phyloP scores from a whole-genome alignment of 805 yeast genomes.

The Saccharomycopsis sp. region DNA sequence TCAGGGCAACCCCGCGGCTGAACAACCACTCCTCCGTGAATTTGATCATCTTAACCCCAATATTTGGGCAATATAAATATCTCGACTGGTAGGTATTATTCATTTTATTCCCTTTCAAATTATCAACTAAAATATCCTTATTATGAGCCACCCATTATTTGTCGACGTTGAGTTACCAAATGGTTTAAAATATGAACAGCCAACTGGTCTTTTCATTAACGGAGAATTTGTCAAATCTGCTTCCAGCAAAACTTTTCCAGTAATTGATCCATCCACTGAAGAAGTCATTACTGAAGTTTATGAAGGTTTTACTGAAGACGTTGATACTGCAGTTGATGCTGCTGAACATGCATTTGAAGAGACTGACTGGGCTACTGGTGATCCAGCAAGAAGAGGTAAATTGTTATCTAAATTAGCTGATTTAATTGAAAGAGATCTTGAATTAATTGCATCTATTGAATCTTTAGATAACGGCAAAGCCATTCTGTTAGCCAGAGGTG shows the following conservation, averaged over 20 bases:
- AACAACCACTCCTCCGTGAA: too few relatives aligned
- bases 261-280: conserved; percentile 66
- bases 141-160: conserved; percentile 29
- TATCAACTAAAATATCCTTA: not conserved
- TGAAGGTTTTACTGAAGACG: conserved; percentile 71
- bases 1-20: too few relatives aligned
- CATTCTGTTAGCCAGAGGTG: conserved; percentile 61
- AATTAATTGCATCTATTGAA: conserved; percentile 72
- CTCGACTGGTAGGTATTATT: not conserved
- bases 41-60: too few relatives aligned
- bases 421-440: conserved; percentile 62
- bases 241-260: conserved; percentile 54
- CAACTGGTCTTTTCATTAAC: conserved; percentile 70
- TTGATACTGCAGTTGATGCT: conserved; percentile 79
- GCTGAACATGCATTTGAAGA: conserved; percentile 69
- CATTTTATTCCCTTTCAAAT: not conserved
- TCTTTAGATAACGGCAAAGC: conserved; percentile 89
- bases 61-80: not conserved
- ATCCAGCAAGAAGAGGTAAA: conserved; percentile 59
- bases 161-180: conserved; percentile 52
- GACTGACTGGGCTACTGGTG: conserved; percentile 56
- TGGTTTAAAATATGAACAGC: conserved; percentile 62
- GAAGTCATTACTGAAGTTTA: conserved; percentile 60
- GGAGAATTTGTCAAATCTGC: conserved; percentile 59
- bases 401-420: conserved; percentile 70